Conservation (phyloP, 1,284 basidiomycete genomes). For the Schizophyllum amplum region DNA sequence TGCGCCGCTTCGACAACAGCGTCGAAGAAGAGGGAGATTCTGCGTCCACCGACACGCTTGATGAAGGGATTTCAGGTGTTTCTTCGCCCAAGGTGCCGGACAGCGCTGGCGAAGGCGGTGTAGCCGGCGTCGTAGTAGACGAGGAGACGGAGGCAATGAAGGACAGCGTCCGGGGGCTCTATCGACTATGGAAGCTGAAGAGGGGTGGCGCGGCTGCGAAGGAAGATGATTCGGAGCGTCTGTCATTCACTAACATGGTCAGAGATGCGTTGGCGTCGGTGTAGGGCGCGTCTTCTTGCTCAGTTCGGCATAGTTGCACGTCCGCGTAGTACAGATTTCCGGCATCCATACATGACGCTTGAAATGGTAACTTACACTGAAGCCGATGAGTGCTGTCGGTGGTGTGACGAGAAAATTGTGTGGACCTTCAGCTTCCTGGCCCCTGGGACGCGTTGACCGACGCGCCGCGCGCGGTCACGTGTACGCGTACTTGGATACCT, state of each 20-base stretch:
- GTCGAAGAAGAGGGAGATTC: conserved; percentile 10
- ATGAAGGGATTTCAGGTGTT: conserved; percentile 3
- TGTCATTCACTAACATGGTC: background rate
- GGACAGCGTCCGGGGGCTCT: conserved; percentile 38
- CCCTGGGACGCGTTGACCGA: too few species aligned
- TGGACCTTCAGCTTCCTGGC: too few species aligned
- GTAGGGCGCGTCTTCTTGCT: background rate
- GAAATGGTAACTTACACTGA: too few species aligned
- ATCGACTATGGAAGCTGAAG: conserved; percentile 34
- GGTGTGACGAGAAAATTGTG: too few species aligned
- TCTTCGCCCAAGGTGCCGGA: conserved; percentile 1
- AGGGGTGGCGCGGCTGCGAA: background rate
- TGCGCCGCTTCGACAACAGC: background rate
- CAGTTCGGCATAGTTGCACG: background rate
- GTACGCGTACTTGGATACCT: too few species aligned
- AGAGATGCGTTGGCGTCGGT: background rate
- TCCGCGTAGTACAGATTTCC: background rate
- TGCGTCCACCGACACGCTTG: conserved; percentile 8
- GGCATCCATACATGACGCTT: background rate
- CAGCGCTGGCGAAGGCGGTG: conserved; percentile 6
- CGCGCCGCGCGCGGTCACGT: too few species aligned
- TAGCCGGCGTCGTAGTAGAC: conserved; percentile 14
- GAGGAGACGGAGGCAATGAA: conserved; percentile 29
- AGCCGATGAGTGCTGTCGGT: too few species aligned
- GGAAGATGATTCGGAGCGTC: background rate